phyloP scores from a whole-genome alignment of 257 asterid genomes.

The Capsicum chinense region DNA sequence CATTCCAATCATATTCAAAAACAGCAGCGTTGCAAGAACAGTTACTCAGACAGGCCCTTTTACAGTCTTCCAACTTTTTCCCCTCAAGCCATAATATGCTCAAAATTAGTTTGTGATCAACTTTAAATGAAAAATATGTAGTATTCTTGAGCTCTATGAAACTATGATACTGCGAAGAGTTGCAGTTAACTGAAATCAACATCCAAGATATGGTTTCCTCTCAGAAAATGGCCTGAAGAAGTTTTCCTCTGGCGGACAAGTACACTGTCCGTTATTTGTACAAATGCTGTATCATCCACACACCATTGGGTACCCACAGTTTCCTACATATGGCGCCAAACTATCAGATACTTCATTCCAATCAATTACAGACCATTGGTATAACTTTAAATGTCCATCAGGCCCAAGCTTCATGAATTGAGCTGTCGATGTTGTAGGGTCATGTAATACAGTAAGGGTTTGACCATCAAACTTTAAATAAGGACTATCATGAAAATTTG shows the following conservation, averaged over 20 bases:
- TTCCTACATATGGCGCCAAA: not conserved
- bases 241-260: not conserved
- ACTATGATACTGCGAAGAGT: not conserved
- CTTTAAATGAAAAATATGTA: not conserved
- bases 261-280: not conserved
- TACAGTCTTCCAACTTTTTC: slow-evolving; percentile 4
- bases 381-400: not conserved
- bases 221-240: not conserved
- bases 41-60: slow-evolving; percentile 24
- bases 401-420: not conserved
- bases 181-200: slow-evolving; percentile 5
- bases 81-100: not conserved
- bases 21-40: slow-evolving; percentile 29
- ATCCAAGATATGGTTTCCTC: slow-evolving; percentile 1
- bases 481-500: not conserved
- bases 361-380: not conserved
- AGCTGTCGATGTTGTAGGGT: not conserved
- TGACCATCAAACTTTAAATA: not conserved
- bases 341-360: not conserved
- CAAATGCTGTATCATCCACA: not conserved
- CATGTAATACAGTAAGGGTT: not conserved
- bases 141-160: not conserved
- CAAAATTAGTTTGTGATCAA: not conserved
- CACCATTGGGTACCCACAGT: slow-evolving; percentile 22
- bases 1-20: not conserved